These are phyloP conservation scores for Primulina tabacum DNA, from an alignment of 257 asterid genomes.

Conservation along the genomic window DNA sequence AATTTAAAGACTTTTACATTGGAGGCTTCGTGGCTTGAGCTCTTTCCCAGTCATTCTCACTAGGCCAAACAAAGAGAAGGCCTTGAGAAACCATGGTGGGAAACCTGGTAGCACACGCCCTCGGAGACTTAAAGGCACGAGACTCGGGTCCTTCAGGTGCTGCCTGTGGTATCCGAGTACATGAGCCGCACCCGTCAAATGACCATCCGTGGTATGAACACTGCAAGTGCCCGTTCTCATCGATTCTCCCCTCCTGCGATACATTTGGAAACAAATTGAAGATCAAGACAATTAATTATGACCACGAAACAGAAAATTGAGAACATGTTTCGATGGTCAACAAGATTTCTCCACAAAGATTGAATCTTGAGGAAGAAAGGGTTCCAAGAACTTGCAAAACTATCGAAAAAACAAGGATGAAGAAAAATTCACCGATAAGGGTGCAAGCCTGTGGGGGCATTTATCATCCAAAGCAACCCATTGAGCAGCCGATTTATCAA, in stretches of 20 bases:
- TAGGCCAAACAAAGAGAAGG: slow-evolving; percentile 97
- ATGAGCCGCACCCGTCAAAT: slow-evolving; percentile 88
- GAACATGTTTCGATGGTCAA: background rate
- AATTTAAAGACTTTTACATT: slow-evolving; percentile 35
- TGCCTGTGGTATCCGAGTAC: slow-evolving; percentile 90
- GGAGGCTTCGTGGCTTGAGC: slow-evolving; percentile 82
- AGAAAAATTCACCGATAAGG: slow-evolving; percentile 61
- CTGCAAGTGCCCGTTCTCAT: slow-evolving; percentile 96
- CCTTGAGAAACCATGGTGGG: slow-evolving; percentile 97
- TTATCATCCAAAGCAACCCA: slow-evolving; percentile 97
- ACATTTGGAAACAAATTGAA: slow-evolving; percentile 16
- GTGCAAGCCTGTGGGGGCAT: slow-evolving; percentile 98
- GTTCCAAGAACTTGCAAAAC: background rate
- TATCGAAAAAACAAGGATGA: background rate
- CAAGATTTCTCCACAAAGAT: background rate
- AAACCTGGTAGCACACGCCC: slow-evolving; percentile 84
- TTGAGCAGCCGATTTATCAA: slow-evolving; percentile 59
- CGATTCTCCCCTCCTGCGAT: slow-evolving; percentile 91
- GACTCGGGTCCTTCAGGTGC: slow-evolving; percentile 89
- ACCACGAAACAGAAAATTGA: background rate
- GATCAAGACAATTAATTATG: background rate
- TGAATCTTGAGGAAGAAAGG: slow-evolving; percentile 7
- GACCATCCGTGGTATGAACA: slow-evolving; percentile 99
- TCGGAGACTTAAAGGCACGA: slow-evolving; percentile 71
- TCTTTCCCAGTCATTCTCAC: slow-evolving; percentile 90